phyloP scores from a whole-genome alignment of 108 stramenopile species.

The Craspedostauros australis region DNA sequence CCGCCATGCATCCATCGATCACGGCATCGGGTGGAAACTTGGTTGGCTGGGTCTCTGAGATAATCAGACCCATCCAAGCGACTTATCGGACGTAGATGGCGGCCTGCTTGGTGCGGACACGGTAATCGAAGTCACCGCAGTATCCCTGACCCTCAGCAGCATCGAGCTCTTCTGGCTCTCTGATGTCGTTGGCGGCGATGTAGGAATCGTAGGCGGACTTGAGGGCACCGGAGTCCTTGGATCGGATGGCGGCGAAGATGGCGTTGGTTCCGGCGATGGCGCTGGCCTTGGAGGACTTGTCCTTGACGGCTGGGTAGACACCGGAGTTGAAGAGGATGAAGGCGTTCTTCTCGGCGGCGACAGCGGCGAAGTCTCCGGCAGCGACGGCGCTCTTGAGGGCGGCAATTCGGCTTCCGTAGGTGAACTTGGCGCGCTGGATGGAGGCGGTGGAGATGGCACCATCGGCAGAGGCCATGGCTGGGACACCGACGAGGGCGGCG shows the following conservation, averaged over 20 bases:
- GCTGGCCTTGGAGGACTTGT: slow-evolving; percentile 57
- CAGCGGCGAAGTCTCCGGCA: slow-evolving; percentile 82
- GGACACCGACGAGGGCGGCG: slow-evolving; percentile 56
- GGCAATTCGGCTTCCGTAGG: slow-evolving; percentile 86
- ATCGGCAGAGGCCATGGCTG: slow-evolving; percentile 75
- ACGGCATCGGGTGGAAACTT: no score
- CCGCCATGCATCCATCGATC: no score
- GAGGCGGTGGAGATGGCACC: slow-evolving; percentile 83
- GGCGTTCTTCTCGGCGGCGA: slow-evolving; percentile 88
- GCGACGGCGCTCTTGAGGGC: slow-evolving; percentile 76
- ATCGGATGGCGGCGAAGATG: slow-evolving; percentile 75
- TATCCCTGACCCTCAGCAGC: slow-evolving; percentile 66
- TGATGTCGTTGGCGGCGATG: slow-evolving; percentile 47
- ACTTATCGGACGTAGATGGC: slow-evolving; percentile 51
- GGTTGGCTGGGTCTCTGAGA: no score
- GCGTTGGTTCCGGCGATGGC: slow-evolving; percentile 74
- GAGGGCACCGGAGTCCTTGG: slow-evolving; percentile 65
- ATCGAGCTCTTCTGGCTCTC: slow-evolving; percentile 23
- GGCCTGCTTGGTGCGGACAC: slow-evolving; percentile 51
- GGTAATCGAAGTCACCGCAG: slow-evolving; percentile 70
- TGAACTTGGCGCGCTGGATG: slow-evolving; percentile 55
- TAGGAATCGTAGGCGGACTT: slow-evolving; percentile 70
- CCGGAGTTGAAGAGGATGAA: slow-evolving; percentile 94
- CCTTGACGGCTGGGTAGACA: slow-evolving; percentile 59
- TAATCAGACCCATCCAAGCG: no score